Base-by-base conservation (phyloP, 805 yeast species). In the Lipomyces mesembrius region DNA sequence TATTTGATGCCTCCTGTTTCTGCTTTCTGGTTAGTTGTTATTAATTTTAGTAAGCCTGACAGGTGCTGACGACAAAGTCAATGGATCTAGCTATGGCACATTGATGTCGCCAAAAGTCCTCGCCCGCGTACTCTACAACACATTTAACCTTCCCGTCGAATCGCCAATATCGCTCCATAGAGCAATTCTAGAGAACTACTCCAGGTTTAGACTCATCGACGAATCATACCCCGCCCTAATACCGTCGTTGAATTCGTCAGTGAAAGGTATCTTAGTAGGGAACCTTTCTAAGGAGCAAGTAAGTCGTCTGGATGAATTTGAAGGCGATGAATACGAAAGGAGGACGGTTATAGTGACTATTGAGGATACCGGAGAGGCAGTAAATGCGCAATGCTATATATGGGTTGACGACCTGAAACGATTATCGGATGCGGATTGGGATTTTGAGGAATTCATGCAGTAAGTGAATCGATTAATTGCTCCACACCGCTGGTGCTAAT, bases 261-360 rank as follows among this genome's bases (percentile, higher is more conserved):
- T 71, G 5, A 22, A 35, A 3, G 76, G 76, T 2, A 56, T 56
- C 35, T 56, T 74, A 1, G 69, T 74, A n/a, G 51, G 34, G 22
- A 64, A 67, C 5, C 20, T 74, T 3, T 56, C 68, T 5, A 51
- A 37, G 3, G 57, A 12, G 8, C 69, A 67, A 39, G 11, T 74
- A 2, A n/a, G 8, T 4, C 61, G 51, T 14, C 68, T 74, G 2
- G 76, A 74, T 55, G 55, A 56, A 11, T 74, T 70, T 52, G 76
- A 74, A 57, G 75, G 73, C 2, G 69, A 62, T 51, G 76, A 74
- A 56, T 74, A 74, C 57, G 58, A 58, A 27, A 63, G 75, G 17
- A 53, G 43, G 37, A 5, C 34, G 29, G 69, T 72, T 2, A 12
- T 32, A 0, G 71, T 70, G 2, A 34, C n/a, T 17, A 57, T 43